phyloP scores from a whole-genome alignment of 495 filamentous ascomycete genomes.

The Xeromyces bisporus region DNA sequence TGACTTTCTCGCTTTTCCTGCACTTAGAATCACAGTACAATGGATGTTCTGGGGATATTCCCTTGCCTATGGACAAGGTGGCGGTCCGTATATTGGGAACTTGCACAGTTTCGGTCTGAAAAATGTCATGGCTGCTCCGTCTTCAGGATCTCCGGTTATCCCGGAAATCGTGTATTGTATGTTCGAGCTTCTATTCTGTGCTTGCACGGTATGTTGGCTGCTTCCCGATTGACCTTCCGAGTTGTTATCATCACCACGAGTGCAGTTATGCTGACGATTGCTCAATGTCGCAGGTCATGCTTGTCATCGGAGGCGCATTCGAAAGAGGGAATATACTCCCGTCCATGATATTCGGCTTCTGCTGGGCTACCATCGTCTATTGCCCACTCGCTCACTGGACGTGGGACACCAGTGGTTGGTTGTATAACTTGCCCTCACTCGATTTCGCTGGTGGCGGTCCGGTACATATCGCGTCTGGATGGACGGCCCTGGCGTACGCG shows the following conservation, averaged over 20 bases:
- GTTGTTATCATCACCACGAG: neutral
- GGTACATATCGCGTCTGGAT: conserved; percentile 39
- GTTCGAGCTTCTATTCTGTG: conserved; percentile 41
- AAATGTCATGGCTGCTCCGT: conserved; percentile 33
- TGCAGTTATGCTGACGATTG: too few species aligned
- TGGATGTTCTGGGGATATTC: conserved; percentile 46
- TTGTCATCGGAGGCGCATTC: conserved; percentile 35
- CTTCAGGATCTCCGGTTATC: conserved; percentile 27
- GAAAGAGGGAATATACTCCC: conserved; percentile 39
- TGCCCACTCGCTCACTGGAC: conserved; percentile 44
- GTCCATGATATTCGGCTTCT: conserved; percentile 38
- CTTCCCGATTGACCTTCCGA: conserved; percentile 2
- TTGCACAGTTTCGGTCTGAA: conserved; percentile 37
- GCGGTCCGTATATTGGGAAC: conserved; percentile 36
- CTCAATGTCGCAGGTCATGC: conserved; percentile 23
- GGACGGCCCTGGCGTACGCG: conserved; percentile 38
- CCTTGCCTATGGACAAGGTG: conserved; percentile 33
- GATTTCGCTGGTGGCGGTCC: conserved; percentile 42
- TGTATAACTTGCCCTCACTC: conserved; percentile 35
- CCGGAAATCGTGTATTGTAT: conserved; percentile 41
- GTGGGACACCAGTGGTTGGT: conserved; percentile 42
- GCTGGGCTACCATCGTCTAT: conserved; percentile 44
- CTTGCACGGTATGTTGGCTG: conserved; percentile 27
- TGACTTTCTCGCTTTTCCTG: too few species aligned
- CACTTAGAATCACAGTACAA: conserved; percentile 31